Conservation (phyloP, 1,284 basidiomycete genomes). For the Lignosus rhinocerotis region DNA sequence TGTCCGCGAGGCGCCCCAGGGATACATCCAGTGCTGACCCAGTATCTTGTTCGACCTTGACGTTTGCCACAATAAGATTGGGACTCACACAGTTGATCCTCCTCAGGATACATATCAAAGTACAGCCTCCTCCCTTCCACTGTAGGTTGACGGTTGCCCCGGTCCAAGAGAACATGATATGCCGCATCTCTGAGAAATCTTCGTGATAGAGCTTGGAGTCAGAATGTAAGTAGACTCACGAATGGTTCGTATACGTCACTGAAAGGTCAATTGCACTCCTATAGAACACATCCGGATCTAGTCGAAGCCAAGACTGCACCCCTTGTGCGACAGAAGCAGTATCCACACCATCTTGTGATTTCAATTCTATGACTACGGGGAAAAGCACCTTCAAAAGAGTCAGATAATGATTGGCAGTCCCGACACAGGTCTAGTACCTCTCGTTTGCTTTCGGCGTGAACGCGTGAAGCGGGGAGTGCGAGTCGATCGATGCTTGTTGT, state of each 20-base stretch:
- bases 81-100: slow-evolving; percentile 3
- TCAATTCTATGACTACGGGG: slow-evolving; percentile 53
- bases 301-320: slow-evolving; percentile 15
- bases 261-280: slow-evolving; percentile 13
- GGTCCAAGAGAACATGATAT: slow-evolving; percentile 21
- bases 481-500: slow-evolving; percentile 85
- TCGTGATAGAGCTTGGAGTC: neutral
- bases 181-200: slow-evolving; percentile 3
- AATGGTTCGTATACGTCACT: neutral
- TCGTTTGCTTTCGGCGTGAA: slow-evolving; percentile 51
- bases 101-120: slow-evolving; percentile 10
- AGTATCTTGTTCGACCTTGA: neutral
- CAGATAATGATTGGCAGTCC: slow-evolving; percentile 1
- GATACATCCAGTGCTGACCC: slow-evolving; percentile 1
- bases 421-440: slow-evolving; percentile 23
- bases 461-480: slow-evolving; percentile 65
- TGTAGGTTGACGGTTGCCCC: slow-evolving; percentile 2
- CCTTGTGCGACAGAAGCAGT: slow-evolving; percentile 9
- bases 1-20: slow-evolving; percentile 35
- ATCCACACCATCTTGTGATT: slow-evolving; percentile 25
- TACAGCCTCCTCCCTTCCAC: slow-evolving; percentile 20
- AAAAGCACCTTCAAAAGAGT: slow-evolving; percentile 43
- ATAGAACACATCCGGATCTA: slow-evolving; percentile 3
- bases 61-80: neutral
- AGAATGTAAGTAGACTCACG: slow-evolving; percentile 5